Evolutionary conservation across 176 grass and related monocot species (phyloP).

Genomic region (Pontederia crassipes): DNA sequence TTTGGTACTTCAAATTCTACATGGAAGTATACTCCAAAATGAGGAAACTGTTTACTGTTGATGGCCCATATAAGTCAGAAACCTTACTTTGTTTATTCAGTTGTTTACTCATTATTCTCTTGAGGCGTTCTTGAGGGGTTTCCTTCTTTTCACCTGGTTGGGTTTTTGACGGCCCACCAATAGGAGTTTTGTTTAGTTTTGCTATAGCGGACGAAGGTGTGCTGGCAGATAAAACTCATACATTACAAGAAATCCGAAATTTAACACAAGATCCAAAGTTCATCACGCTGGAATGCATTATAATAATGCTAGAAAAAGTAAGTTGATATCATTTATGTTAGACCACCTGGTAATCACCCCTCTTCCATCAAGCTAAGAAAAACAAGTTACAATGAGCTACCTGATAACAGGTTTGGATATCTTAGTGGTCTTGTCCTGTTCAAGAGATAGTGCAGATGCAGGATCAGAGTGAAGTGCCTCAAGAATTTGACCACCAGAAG

Average conservation of each 20-base stretch:
- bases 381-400: constrained; percentile 39
- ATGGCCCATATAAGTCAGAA: constrained; percentile 21
- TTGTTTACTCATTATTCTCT: constrained; percentile 99
- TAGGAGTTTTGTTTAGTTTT: constrained; percentile 64
- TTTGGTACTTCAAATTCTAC: neutral
- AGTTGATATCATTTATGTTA: neutral
- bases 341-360: constrained; percentile 28
- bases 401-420: constrained; percentile 53
- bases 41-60: neutral
- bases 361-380: constrained; percentile 19
- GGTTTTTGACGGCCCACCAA: constrained; percentile 54
- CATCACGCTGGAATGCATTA: too few species aligned
- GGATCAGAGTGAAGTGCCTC: constrained; percentile 98
- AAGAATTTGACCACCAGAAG: constrained; percentile 70
- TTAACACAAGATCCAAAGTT: neutral
- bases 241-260: neutral
- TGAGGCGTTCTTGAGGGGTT: constrained; percentile 97
- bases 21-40: neutral
- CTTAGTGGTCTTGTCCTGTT: constrained; percentile 87
- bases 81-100: constrained; percentile 97
- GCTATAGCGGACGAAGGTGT: constrained; percentile 41
- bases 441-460: constrained; percentile 80
- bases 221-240: constrained; percentile 39
- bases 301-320: constrained; percentile 9
- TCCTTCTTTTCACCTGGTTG: constrained; percentile 78